Percentiles rank a stretch among this genome's conserved stretches.
Conservation (phyloP, 1,284 basidiomycete genomes). For the Malassezia furfur region DNA sequence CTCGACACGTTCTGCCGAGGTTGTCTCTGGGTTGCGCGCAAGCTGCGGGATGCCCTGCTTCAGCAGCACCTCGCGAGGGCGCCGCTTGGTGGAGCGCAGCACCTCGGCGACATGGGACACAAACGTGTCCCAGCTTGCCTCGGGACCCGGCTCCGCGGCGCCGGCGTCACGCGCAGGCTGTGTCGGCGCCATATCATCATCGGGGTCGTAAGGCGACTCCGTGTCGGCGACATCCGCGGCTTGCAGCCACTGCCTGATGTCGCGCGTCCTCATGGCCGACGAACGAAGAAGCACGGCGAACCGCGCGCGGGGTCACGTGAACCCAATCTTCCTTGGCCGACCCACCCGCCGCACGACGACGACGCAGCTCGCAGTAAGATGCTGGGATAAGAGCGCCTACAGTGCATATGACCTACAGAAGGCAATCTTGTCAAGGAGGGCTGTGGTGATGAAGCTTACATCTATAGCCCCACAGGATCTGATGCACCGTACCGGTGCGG, state of each 20-base stretch:
- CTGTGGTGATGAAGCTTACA: too few species aligned
- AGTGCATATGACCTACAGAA: too few species aligned
- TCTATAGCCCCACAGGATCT: too few species aligned
- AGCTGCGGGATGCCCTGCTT: conserved; percentile 19
- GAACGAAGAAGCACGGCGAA: background rate
- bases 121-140: conserved; percentile 29
- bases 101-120: conserved; percentile 18
- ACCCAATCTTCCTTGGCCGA: too few species aligned
- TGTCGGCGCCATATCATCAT: conserved; percentile 34
- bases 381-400: too few species aligned
- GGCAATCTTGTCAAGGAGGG: too few species aligned
- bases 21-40: conserved; percentile 49
- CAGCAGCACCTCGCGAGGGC: conserved; percentile 25
- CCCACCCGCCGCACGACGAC: too few species aligned
- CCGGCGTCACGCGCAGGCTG: background rate
- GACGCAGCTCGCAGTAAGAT: too few species aligned
- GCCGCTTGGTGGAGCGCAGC: conserved; percentile 19
- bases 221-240: conserved; percentile 3
- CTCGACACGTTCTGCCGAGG: conserved; percentile 59
- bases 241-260: conserved; percentile 16
- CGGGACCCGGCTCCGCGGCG: background rate
- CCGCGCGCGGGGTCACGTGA: background rate
- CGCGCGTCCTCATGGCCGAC: conserved; percentile 11
- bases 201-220: conserved; percentile 33
- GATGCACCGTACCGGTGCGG: too few species aligned